Conservation (phyloP, 148 eudicot genomes). For the Cornus florida region DNA sequence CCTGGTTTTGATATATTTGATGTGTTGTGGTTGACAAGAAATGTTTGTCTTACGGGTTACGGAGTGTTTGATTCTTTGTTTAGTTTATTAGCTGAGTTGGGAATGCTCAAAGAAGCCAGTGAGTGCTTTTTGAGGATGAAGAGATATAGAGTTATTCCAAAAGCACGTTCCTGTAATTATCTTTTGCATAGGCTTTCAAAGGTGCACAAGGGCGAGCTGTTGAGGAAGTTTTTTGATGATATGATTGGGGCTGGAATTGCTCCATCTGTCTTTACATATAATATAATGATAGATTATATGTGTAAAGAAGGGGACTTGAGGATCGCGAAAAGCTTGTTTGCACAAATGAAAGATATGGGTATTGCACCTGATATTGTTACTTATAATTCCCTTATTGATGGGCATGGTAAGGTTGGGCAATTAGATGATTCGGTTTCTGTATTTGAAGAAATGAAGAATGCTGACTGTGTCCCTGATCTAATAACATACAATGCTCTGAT, state of each 20-base stretch:
- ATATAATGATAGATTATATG: slow-evolving; percentile 73
- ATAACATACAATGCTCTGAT: slow-evolving; percentile 85
- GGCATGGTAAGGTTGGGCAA: slow-evolving; percentile 78
- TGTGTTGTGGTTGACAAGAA: slow-evolving; percentile 67
- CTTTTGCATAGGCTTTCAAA: slow-evolving; percentile 64
- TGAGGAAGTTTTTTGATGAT: slow-evolving; percentile 57
- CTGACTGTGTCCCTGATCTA: slow-evolving; percentile 69
- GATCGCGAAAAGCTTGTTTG: slow-evolving; percentile 54
- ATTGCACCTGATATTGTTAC: slow-evolving; percentile 80
- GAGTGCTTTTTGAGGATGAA: slow-evolving; percentile 73
- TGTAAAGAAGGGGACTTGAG: slow-evolving; percentile 76
- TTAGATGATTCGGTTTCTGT: slow-evolving; percentile 46
- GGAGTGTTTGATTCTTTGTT: slow-evolving; percentile 89
- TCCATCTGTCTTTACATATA: slow-evolving; percentile 77
- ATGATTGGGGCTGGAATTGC: slow-evolving; percentile 62
- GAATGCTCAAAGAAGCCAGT: slow-evolving; percentile 76
- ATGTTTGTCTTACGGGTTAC: slow-evolving; percentile 64
- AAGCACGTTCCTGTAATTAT: slow-evolving; percentile 74
- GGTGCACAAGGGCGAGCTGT: slow-evolving; percentile 37
- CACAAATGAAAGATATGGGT: slow-evolving; percentile 58
- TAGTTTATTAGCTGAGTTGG: slow-evolving; percentile 66
- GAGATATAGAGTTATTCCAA: slow-evolving; percentile 62
- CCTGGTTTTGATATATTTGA: slow-evolving; percentile 53
- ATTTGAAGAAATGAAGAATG: slow-evolving; percentile 65
- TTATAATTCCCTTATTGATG: slow-evolving; percentile 87